Base-by-base conservation (phyloP, 2,329 filamentous ascomycete genomes). In the Trichoderma simmonsii region DNA sequence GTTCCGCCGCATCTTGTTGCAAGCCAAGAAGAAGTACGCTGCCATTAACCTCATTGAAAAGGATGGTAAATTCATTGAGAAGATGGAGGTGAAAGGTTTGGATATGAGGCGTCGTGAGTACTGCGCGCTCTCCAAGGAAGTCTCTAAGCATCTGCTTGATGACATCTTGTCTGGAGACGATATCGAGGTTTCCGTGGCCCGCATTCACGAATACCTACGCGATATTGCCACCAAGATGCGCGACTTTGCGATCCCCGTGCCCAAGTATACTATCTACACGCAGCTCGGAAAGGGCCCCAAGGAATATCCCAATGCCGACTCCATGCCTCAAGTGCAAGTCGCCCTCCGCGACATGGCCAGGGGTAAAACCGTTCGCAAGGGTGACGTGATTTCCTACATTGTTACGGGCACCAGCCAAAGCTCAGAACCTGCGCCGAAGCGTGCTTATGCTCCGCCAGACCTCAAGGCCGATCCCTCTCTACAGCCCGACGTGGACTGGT, bases 11-110 rank as follows among this genome's bases (percentile, higher is more conserved):
- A 92, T 99, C 71, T 85, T 99, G 51, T 86, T 99, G 15, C 96
- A 98, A 79, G 95, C 96, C 34, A 99, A 99, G 88, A 99, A 99
- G 86, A 99, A 99, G 86, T 99, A 99, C 81, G 96, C 96, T 9
- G 96, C 96, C 54, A 93, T 99, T 82, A 98, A 97, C 80, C 90
- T 98, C 80, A 90, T 96, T 7, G 93, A 98, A 77, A 87, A 93
- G 26, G 92, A 97, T 77, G 95, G 94, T 76, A 97, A 95, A 80
- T 97, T 91, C 79, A 86, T 95, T 59, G 95, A 98, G 80, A 95
- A 97, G 83, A 92, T 99, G 82, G 96, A 99, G 81, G 93, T 99
- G 79, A 99, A 99, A 83, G 96, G 96, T 85, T 88, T 99, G 62
- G 96, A 99, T 79, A 99, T 99, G 96, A 94, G 92, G 83, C 90